These are phyloP conservation scores for Yamadazyma triangularis DNA, from an alignment of 1,139 yeast genomes.

Conservation along the genomic window DNA sequence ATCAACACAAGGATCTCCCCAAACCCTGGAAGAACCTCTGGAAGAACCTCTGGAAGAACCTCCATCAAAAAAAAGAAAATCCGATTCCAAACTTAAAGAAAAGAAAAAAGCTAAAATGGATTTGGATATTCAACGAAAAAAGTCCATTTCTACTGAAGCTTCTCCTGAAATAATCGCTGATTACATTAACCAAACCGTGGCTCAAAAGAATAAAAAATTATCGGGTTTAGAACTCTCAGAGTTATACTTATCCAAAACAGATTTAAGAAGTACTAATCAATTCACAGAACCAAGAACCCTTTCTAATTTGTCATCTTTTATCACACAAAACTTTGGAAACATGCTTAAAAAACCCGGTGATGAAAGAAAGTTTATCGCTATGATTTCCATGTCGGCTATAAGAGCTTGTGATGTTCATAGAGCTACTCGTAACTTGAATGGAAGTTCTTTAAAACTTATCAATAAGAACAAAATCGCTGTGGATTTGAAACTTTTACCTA, in stretches of 20 bases:
- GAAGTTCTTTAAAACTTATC: conserved; percentile 61
- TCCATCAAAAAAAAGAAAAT: conserved; percentile 24
- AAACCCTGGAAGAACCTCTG: conserved; percentile 6
- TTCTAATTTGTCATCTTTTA: conserved; percentile 42
- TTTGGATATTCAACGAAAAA: conserved; percentile 49
- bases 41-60: not conserved
- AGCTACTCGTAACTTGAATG: conserved; percentile 49
- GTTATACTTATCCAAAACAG: conserved; percentile 43
- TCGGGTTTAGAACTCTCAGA: conserved; percentile 64
- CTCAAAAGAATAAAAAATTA: conserved; percentile 50
- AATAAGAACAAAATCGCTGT: conserved; percentile 60
- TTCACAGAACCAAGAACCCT: conserved; percentile 43
- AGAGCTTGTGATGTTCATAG: conserved; percentile 72
- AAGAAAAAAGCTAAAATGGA: conserved; percentile 61
- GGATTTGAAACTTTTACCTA: conserved; percentile 49
- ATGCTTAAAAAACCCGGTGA: conserved; percentile 26
- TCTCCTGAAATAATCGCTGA: conserved; percentile 58
- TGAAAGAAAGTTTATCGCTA: conserved; percentile 41
- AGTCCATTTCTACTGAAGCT: conserved; percentile 40
- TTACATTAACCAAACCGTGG: conserved; percentile 48
- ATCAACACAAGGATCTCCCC: conserved; percentile 1
- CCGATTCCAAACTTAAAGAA: conserved; percentile 33
- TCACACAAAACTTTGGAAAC: conserved; percentile 39
- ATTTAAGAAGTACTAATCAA: conserved; percentile 49
- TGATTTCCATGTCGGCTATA: conserved; percentile 64